These are phyloP conservation scores for Arthrinium phaeospermum DNA, from an alignment of 2,329 filamentous ascomycete species.

Conservation along the genomic window DNA sequence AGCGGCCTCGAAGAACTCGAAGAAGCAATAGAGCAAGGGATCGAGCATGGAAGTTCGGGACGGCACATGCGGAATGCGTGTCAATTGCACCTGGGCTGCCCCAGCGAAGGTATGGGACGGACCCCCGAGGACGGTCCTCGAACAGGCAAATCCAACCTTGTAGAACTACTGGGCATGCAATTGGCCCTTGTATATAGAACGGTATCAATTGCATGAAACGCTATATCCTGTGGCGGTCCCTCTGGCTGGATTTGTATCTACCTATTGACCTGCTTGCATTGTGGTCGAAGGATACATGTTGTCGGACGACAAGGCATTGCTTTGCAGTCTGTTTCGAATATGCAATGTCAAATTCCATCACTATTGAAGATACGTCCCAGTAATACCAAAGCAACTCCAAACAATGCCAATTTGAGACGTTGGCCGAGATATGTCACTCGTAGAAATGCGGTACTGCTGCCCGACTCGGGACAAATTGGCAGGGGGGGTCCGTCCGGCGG, in stretches of 20 bases:
- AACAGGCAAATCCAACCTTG: neutral
- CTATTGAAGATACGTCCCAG: neutral
- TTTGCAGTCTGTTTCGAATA: neutral
- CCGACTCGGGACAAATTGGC: neutral
- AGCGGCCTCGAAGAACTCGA: slow-evolving; percentile 13
- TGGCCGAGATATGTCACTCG: neutral
- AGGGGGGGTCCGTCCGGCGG: slow-evolving; percentile 13
- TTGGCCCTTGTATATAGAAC: slow-evolving; percentile 20
- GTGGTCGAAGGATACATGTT: neutral
- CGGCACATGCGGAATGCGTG: neutral
- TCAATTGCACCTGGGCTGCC: neutral
- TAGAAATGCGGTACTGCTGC: neutral
- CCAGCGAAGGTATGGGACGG: neutral
- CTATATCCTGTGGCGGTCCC: neutral
- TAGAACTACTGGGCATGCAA: slow-evolving; percentile 12
- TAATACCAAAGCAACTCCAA: neutral
- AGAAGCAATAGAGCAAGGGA: slow-evolving; percentile 25
- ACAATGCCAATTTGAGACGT: neutral
- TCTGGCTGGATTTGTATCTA: neutral
- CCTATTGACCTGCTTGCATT: neutral
- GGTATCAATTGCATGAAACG: slow-evolving; percentile 18
- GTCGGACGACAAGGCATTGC: neutral
- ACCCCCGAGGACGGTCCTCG: neutral
- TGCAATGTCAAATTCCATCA: neutral
- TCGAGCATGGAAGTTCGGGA: neutral